Conservation (phyloP, 176 grass and related monocot genomes). For the Oryza glaberrima region DNA sequence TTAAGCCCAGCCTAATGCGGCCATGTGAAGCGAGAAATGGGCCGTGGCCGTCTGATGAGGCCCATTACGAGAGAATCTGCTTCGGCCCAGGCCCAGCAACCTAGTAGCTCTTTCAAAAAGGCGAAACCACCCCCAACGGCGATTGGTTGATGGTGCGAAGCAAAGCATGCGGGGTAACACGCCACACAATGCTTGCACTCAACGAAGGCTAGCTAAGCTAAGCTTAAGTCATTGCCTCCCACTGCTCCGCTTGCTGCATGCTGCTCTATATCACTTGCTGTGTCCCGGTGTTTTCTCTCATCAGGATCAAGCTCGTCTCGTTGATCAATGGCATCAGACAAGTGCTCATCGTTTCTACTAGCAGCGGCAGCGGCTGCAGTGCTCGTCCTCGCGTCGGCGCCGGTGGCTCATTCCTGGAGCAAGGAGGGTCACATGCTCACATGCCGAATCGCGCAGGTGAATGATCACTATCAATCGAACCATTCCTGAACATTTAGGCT, state of each 20-base stretch:
- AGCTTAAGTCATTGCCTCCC: neutral
- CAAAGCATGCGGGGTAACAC: slow-evolving; percentile 39
- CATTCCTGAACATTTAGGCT: neutral
- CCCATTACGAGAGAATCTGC: neutral
- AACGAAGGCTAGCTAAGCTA: neutral
- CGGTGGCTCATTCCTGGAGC: slow-evolving; percentile 66
- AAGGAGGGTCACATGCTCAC: slow-evolving; percentile 83
- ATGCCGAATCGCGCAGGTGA: slow-evolving; percentile 86
- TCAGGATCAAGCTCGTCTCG: neutral
- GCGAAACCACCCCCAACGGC: neutral
- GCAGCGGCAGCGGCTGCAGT: neutral
- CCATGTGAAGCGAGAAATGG: no score
- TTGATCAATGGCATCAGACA: slow-evolving; percentile 3
- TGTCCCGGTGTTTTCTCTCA: neutral
- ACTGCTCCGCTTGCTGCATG: neutral
- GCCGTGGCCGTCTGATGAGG: neutral
- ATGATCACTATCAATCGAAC: neutral
- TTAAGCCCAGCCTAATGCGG: neutral
- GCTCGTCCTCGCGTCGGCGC: slow-evolving; percentile 39
- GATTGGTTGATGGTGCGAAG: slow-evolving; percentile 43
- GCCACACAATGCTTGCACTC: slow-evolving; percentile 62
- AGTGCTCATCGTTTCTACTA: slow-evolving; percentile 4
- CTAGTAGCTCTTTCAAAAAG: slow-evolving; percentile 25
- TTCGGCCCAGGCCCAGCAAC: neutral
- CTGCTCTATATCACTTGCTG: neutral